These are phyloP conservation scores for Fraxinus dipetala DNA, from an alignment of 305 asterid genomes.

Conservation along the genomic window DNA sequence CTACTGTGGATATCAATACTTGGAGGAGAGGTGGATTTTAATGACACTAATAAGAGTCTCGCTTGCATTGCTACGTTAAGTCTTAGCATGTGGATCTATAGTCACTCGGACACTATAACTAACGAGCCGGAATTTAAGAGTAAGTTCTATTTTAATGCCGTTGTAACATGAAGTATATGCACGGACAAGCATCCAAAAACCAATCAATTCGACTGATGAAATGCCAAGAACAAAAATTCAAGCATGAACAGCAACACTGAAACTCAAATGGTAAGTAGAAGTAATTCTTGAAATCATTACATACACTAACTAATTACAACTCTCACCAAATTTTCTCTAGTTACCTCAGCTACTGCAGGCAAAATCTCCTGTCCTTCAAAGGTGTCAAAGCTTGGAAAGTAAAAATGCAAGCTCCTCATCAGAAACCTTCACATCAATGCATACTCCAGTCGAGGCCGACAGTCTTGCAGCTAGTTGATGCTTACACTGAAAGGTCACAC, in stretches of 20 bases:
- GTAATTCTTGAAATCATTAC: background rate
- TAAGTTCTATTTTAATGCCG: background rate
- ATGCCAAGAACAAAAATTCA: background rate
- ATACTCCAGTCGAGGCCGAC: slow-evolving; percentile 63
- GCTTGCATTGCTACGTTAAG: background rate
- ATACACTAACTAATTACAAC: background rate
- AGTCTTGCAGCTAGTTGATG: slow-evolving; percentile 94
- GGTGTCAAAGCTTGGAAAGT: slow-evolving; percentile 50
- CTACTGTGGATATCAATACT: background rate
- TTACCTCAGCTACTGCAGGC: background rate
- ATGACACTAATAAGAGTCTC: background rate
- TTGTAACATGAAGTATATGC: background rate
- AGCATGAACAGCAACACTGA: background rate
- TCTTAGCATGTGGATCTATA: background rate
- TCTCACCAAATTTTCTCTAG: background rate
- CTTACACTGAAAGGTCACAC: slow-evolving; percentile 55
- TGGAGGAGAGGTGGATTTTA: background rate
- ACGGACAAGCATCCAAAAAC: background rate
- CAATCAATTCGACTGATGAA: background rate
- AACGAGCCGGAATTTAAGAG: background rate
- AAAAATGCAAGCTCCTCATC: slow-evolving; percentile 74
- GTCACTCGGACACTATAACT: background rate
- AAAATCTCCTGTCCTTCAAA: background rate
- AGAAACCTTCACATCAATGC: slow-evolving; percentile 54
- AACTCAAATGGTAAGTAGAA: background rate